These are phyloP conservation scores for Hydnomerulius pinastri DNA, from an alignment of 768 basidiomycete species.

Conservation along the genomic window DNA sequence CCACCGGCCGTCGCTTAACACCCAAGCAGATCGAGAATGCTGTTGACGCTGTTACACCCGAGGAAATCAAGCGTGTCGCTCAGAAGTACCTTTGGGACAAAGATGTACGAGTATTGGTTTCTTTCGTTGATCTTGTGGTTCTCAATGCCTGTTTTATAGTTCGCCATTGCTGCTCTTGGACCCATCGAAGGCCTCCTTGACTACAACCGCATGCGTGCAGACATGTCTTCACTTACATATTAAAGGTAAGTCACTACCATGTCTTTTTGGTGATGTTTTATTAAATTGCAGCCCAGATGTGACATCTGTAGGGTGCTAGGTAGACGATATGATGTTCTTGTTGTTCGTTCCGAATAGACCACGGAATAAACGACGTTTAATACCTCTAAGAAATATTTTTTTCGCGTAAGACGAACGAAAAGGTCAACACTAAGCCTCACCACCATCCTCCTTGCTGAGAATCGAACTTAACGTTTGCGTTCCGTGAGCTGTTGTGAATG, in stretches of 20 bases:
- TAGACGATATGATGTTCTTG: slow-evolving; percentile 21
- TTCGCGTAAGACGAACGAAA: neutral
- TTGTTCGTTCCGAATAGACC: slow-evolving; percentile 22
- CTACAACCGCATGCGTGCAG: slow-evolving; percentile 86
- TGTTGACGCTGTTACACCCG: slow-evolving; percentile 83
- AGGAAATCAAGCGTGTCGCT: slow-evolving; percentile 92
- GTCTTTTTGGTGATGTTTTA: neutral
- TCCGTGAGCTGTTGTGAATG: too few species aligned
- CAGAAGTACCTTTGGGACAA: slow-evolving; percentile 98
- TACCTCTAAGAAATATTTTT: neutral
- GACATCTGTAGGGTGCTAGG: slow-evolving; percentile 7
- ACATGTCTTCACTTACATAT: slow-evolving; percentile 80
- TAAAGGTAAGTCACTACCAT: slow-evolving; percentile 34
- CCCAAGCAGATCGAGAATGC: slow-evolving; percentile 94
- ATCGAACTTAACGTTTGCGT: too few species aligned
- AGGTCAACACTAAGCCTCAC: too few species aligned
- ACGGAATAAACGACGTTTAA: slow-evolving; percentile 21
- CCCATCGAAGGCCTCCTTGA: slow-evolving; percentile 90
- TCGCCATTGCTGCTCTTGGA: slow-evolving; percentile 88
- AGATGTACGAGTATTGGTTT: slow-evolving; percentile 60
- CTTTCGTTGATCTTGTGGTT: neutral
- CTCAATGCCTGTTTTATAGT: slow-evolving; percentile 39
- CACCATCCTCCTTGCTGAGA: too few species aligned
- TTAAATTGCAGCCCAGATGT: neutral
- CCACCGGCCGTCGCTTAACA: slow-evolving; percentile 85